phyloP scores from a whole-genome alignment of 192 early-diverging fungal genomes.

The Coemansia sp. region DNA sequence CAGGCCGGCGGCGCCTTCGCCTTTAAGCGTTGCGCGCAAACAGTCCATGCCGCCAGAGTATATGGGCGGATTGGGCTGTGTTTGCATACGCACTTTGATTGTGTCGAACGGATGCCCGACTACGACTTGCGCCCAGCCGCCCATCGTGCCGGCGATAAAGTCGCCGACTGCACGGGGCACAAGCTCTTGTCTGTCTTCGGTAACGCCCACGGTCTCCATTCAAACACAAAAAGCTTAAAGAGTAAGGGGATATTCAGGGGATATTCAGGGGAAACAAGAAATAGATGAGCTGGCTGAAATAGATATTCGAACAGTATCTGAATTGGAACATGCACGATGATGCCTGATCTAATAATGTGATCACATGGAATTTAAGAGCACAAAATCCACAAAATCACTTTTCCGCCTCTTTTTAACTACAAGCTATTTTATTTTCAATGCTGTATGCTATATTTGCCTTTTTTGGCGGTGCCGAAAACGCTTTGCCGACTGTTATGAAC shows the following conservation, averaged over 20 bases:
- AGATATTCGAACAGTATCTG: neutral
- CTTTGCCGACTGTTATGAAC: conserved; percentile 22
- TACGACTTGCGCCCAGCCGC: conserved; percentile 66
- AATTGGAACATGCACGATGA: neutral
- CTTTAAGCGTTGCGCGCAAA: conserved; percentile 72
- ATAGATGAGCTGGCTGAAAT: neutral
- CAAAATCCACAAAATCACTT: neutral
- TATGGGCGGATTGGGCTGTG: conserved; percentile 60
- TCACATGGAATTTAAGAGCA: neutral
- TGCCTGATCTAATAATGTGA: neutral
- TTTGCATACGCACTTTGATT: conserved; percentile 78
- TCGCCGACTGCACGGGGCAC: conserved; percentile 46
- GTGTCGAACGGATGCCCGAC: conserved; percentile 86
- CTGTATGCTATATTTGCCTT: conserved; percentile 43
- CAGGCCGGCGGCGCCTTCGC: conserved; percentile 72
- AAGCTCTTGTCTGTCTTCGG: conserved; percentile 23
- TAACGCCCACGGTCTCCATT: conserved; percentile 40
- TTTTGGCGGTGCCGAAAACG: conserved; percentile 36
- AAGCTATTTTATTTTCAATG: conserved; percentile 23
- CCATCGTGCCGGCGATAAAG: conserved; percentile 55
- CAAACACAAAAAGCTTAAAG: neutral
- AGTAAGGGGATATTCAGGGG: neutral
- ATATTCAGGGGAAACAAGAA: neutral
- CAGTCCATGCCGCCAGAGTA: conserved; percentile 82
- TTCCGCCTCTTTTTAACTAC: neutral